Base-by-base conservation (phyloP, 2,329 filamentous ascomycete genomes). In the Trichoderma lentiforme region DNA sequence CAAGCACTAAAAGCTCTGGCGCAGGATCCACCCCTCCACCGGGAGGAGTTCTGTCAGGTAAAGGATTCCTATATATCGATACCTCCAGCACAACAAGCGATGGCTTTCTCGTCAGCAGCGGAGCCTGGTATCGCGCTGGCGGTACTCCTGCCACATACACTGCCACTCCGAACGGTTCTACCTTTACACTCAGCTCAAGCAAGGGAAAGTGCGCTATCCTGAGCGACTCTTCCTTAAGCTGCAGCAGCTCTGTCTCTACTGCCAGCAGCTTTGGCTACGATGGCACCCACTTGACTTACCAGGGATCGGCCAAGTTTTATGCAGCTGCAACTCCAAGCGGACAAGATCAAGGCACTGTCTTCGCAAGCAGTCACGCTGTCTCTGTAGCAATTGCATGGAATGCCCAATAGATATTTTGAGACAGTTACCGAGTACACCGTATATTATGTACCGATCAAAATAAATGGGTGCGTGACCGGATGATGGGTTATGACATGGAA, bases 191-290 rank as follows among this genome's bases (percentile, higher is more conserved):
- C 21, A 67, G 32, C 51, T 57, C 64, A 28, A 67, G 64, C 64
- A 67, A 67, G 24, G 64, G 64, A 56, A 67, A 67, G 64, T 67
- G 64, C n/a, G 64, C 51, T 8, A 36, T 67, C 21, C 18, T 67
- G 64, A 67, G 64, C 32, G 64, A 67, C 51, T 67, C 47, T 21
- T 67, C 64, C 8, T 39, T 67, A 5, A 67, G 64, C 32, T 67
- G 64, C 51, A 32, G 32, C 18, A 39, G 30, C 51, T 67, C 64
- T 15, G 32, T 67, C 51, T 39, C 64, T 28, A 57, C 47, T 57
- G 64, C 47, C 21, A 67, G 51, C 24, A 21, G 64, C 32, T 67
- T 67, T 57, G 64, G 9, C 21, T 67, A 57, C 32, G 64, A 67
- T 39, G 64, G 64, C 51, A 57, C 64, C 24, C 64, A 57, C 51